These are phyloP conservation scores for Decorospora gaudefroyi DNA, from an alignment of 2,329 filamentous ascomycete genomes.

Conservation along the genomic window DNA sequence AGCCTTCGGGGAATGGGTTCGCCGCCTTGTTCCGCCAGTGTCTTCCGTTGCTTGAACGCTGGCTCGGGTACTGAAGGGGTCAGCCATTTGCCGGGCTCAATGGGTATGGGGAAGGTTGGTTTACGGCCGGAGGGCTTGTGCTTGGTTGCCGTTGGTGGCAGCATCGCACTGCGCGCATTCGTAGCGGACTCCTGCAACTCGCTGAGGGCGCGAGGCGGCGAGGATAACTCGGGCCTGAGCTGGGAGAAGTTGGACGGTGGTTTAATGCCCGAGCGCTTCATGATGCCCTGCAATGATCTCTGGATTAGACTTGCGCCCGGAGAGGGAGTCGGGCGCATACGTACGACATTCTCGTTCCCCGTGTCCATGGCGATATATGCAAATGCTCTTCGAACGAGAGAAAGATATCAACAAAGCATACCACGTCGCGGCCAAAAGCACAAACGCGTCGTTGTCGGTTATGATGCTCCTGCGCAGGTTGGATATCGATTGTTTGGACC, in stretches of 20 bases:
- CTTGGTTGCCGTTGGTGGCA: conserved; percentile 55
- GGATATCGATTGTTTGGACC: conserved; percentile 16
- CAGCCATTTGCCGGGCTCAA: conserved; percentile 20
- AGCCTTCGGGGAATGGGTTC: conserved; percentile 53
- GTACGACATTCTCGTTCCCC: conserved; percentile 40
- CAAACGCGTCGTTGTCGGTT: conserved; percentile 10
- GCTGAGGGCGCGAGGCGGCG: conserved; percentile 46
- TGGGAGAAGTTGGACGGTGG: conserved; percentile 34
- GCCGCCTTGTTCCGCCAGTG: conserved; percentile 54
- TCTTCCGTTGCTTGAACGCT: conserved; percentile 55
- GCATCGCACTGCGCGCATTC: conserved; percentile 59
- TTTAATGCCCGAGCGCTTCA: conserved; percentile 40
- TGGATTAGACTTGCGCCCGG: conserved; percentile 20
- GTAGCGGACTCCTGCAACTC: conserved; percentile 59
- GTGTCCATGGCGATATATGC: conserved; percentile 25
- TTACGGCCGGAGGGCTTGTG: conserved; percentile 58
- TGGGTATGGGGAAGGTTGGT: conserved; percentile 16
- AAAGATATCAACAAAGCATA: conserved; percentile 15
- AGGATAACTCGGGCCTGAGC: conserved; percentile 25
- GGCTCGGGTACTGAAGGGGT: conserved; percentile 52
- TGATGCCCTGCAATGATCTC: conserved; percentile 23
- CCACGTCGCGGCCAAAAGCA: conserved; percentile 6
- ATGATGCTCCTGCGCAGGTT: conserved; percentile 6
- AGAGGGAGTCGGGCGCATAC: conserved; percentile 9
- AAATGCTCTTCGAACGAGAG: conserved; percentile 2